Evolutionary conservation across 2,329 filamentous ascomycete genomes (phyloP).

Genomic region (Trichoderma arundinaceum): DNA sequence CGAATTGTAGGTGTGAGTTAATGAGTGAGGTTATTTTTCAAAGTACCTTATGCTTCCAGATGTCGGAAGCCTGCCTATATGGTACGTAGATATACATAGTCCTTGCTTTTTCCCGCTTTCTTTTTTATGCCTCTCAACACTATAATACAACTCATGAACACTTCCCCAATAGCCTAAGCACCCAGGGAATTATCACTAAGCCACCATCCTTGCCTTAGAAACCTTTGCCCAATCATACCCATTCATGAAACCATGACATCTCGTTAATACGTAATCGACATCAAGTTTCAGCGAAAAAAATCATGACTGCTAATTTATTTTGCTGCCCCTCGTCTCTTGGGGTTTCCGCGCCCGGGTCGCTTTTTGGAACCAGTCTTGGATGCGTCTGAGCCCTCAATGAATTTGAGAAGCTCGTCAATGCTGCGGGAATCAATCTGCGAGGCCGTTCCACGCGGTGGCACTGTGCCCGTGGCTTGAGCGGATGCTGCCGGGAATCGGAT

Average conservation of each 20-base stretch:
- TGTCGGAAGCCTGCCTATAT: constrained; percentile 24
- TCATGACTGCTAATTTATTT: constrained; percentile 23
- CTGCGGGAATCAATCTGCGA: constrained; percentile 72
- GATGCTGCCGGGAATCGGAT: constrained; percentile 65
- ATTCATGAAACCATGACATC: constrained; percentile 26
- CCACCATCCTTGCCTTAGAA: constrained; percentile 13
- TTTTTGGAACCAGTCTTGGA: constrained; percentile 60
- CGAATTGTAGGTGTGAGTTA: neutral
- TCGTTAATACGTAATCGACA: constrained; percentile 19
- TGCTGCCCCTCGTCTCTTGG: constrained; percentile 56
- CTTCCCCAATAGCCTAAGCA: neutral
- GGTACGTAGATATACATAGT: constrained; percentile 23
- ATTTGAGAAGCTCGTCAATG: constrained; percentile 91
- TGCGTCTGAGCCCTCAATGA: constrained; percentile 80
- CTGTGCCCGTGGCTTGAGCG: constrained; percentile 40
- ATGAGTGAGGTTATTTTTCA: constrained; percentile 36
- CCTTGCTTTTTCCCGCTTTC: constrained; percentile 5
- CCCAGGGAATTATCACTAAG: constrained; percentile 1
- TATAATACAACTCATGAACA: constrained; percentile 29
- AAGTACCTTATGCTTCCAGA: constrained; percentile 11
- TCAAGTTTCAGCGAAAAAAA: constrained; percentile 4
- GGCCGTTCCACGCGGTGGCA: constrained; percentile 40
- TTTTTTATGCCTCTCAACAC: constrained; percentile 9
- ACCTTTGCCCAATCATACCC: constrained; percentile 4
- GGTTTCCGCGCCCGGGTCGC: constrained; percentile 58